phyloP scores from a whole-genome alignment of 306 rosid genomes.

The Carpinus viminea region DNA sequence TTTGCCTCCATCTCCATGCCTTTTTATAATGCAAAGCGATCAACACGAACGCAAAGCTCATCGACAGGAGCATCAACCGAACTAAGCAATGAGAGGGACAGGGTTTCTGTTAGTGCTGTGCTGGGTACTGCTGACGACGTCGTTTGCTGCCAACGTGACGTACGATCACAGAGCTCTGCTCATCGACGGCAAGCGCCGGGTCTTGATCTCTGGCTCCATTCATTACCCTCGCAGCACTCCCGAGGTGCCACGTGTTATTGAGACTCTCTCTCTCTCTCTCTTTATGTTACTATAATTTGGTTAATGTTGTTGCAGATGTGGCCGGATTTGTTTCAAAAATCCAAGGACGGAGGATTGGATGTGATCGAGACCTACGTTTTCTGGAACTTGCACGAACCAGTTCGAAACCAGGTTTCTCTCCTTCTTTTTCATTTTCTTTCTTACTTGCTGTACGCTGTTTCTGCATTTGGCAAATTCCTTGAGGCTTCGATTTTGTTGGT shows the following conservation, averaged over 20 bases:
- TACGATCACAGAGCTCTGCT: slow-evolving; percentile 86
- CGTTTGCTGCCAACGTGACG: slow-evolving; percentile 58
- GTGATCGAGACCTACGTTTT: slow-evolving; percentile 91
- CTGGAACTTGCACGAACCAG: slow-evolving; percentile 89
- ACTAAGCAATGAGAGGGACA: slow-evolving; percentile 41
- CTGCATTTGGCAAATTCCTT: slow-evolving; percentile 16
- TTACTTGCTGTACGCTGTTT: not conserved
- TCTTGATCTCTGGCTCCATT: slow-evolving; percentile 86
- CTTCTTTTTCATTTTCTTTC: slow-evolving; percentile 6
- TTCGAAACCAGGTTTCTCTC: slow-evolving; percentile 63
- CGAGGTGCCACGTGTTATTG: slow-evolving; percentile 35
- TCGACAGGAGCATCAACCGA: not conserved
- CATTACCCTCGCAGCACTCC: slow-evolving; percentile 98
- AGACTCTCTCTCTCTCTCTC: not conserved
- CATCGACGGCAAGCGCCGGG: slow-evolving; percentile 74
- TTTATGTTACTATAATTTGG: slow-evolving; percentile 4
- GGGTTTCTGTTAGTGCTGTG: slow-evolving; percentile 29
- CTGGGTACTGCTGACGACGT: slow-evolving; percentile 42
- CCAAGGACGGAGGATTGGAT: slow-evolving; percentile 94
- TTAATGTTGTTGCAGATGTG: slow-evolving; percentile 68
- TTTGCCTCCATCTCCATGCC: slow-evolving; percentile 22
- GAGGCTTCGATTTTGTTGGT: no score
- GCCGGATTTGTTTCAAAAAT: slow-evolving; percentile 88
- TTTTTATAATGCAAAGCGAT: slow-evolving; percentile 38
- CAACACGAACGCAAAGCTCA: slow-evolving; percentile 21